phyloP scores from a whole-genome alignment of 2,329 filamentous ascomycete species.

The Cladophialophora yegresii region DNA sequence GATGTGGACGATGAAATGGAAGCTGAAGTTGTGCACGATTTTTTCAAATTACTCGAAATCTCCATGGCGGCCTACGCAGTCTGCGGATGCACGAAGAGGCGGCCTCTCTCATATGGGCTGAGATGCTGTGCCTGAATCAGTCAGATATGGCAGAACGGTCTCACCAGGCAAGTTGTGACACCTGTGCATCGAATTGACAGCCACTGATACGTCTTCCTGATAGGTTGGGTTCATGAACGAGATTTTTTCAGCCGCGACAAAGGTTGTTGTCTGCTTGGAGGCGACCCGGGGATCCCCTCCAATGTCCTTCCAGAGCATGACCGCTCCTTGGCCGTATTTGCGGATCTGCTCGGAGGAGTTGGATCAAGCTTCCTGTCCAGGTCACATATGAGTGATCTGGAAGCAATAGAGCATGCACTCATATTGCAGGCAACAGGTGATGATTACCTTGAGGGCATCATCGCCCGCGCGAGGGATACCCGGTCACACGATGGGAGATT shows the following conservation, averaged over 20 bases:
- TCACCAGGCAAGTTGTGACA: neutral
- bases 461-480: neutral
- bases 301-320: neutral
- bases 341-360: neutral
- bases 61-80: neutral
- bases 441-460: neutral
- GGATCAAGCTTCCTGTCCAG: neutral
- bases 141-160: neutral
- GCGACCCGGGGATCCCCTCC: neutral
- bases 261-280: neutral
- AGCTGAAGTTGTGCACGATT: too few relatives aligned
- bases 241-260: neutral
- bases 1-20: neutral
- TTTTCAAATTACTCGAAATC: neutral
- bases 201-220: neutral
- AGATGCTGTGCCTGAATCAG: conserved; percentile 3
- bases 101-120: neutral
- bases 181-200: neutral
- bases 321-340: neutral
- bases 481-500: neutral
- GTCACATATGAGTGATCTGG: neutral
- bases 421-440: neutral
- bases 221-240: neutral
- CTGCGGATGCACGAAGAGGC: neutral
- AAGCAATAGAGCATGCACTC: neutral